Percentiles rank a stretch among this genome's conserved stretches.
These are phyloP conservation scores for Trichoderma asperellum DNA, from an alignment of 2,329 filamentous ascomycete genomes.

Conservation along the genomic window DNA sequence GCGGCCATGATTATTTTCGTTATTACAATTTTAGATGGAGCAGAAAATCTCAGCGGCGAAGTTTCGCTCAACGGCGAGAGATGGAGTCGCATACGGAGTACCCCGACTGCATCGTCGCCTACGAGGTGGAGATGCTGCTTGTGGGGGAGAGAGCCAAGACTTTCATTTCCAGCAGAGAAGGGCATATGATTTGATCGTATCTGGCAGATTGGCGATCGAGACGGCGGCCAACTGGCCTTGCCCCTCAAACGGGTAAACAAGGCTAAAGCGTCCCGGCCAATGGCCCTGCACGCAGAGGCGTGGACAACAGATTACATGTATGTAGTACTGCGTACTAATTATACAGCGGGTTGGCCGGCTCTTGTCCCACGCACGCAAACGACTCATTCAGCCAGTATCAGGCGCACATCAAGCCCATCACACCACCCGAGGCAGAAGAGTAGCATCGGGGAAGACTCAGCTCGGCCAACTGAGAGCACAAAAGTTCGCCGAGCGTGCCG, in stretches of 20 bases:
- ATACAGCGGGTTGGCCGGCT: conserved; percentile 4
- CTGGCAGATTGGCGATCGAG: conserved; percentile 4
- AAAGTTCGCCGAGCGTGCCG: conserved; percentile 16
- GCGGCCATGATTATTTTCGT: not conserved
- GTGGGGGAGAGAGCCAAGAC: conserved; percentile 3
- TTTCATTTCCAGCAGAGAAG: not conserved
- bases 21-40: conserved; percentile 17
- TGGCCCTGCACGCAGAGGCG: not conserved
- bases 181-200: conserved; percentile 2
- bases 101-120: conserved; percentile 13
- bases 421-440: conserved; percentile 9
- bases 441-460: conserved; percentile 18
- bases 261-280: conserved; percentile 15
- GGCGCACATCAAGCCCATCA: conserved; percentile 2
- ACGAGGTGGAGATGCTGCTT: conserved; percentile 13
- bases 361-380: not conserved
- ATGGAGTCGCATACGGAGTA: conserved; percentile 14
- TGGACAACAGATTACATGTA: not conserved
- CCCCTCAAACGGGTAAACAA: not conserved
- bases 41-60: conserved; percentile 12
- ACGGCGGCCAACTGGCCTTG: conserved; percentile 14
- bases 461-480: conserved; percentile 9
- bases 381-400: not conserved
- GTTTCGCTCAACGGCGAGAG: conserved; percentile 23
- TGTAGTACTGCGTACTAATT: not conserved